A percentile compares a stretch with the other conserved stretches of the same genome.
These are phyloP conservation scores for Phoenix roebelenii DNA, from an alignment of 176 grass and related monocot genomes.

Conservation along the genomic window DNA sequence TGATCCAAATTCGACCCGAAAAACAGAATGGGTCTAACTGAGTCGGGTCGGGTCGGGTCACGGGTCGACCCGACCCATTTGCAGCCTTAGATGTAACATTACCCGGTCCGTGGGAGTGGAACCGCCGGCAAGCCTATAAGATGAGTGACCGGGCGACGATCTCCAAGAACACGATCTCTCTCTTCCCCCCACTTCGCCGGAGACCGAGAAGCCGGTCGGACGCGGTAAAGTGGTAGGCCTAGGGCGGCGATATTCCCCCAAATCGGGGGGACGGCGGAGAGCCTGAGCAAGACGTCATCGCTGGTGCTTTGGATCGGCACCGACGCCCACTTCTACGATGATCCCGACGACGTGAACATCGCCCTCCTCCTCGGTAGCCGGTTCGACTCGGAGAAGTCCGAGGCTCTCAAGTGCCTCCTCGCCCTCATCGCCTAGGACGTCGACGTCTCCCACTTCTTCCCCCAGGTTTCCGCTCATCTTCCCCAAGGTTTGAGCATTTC, in stretches of 20 bases:
- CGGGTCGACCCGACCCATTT: no score
- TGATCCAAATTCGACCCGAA: no score
- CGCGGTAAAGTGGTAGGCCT: no score
- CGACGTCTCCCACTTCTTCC: slow-evolving; percentile 76
- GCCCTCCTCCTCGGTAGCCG: slow-evolving; percentile 68
- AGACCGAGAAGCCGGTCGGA: no score
- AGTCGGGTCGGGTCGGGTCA: no score
- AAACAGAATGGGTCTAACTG: no score
- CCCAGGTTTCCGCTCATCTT: slow-evolving; percentile 34
- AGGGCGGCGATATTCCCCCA: slow-evolving; percentile 35
- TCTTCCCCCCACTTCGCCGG: no score
- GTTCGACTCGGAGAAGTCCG: slow-evolving; percentile 70
- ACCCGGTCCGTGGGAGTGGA: no score
- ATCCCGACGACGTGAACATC: slow-evolving; percentile 73
- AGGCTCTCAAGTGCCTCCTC: slow-evolving; percentile 85
- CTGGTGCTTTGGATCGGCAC: slow-evolving; percentile 74
- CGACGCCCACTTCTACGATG: slow-evolving; percentile 88
- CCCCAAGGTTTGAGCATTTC: background rate
- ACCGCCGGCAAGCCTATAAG: no score
- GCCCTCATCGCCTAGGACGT: slow-evolving; percentile 72
- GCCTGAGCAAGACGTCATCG: slow-evolving; percentile 49
- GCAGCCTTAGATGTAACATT: no score
- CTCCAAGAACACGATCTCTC: no score
- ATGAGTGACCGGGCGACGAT: no score
- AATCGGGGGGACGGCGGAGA: slow-evolving; percentile 47